Conservation (phyloP, 2,329 filamentous ascomycete genomes). For the Blastomyces gilchristii region DNA sequence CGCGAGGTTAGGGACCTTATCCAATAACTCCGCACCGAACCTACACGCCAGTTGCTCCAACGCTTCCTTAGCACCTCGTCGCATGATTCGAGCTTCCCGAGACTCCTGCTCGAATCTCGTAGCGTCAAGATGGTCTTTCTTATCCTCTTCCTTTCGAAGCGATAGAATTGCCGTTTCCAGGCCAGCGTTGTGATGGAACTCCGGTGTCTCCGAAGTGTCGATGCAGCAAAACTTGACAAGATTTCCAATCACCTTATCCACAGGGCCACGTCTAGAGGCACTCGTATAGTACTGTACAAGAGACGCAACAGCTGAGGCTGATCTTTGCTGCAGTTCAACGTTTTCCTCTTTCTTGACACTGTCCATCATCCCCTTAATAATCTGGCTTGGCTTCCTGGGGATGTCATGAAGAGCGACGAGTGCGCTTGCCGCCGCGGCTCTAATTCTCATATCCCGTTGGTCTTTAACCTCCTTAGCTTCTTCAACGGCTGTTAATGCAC, state of each 20-base stretch:
- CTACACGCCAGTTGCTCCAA: constrained; percentile 73
- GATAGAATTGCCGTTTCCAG: constrained; percentile 78
- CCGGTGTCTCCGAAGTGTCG: constrained; percentile 93
- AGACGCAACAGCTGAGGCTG: constrained; percentile 70
- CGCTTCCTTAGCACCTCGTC: constrained; percentile 87
- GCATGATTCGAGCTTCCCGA: constrained; percentile 76
- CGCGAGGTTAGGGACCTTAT: constrained; percentile 73
- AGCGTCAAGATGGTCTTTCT: constrained; percentile 83
- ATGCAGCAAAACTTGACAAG: constrained; percentile 96
- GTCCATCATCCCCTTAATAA: constrained; percentile 98
- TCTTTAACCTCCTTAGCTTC: constrained; percentile 73
- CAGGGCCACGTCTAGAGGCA: constrained; percentile 68
- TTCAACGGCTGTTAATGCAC: constrained; percentile 60
- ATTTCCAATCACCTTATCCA: constrained; percentile 92
- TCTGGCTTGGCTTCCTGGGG: constrained; percentile 82
- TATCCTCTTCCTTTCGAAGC: constrained; percentile 92
- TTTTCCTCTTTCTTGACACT: constrained; percentile 95
- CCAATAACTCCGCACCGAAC: constrained; percentile 68
- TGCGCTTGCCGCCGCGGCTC: constrained; percentile 75
- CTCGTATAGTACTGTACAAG: constrained; percentile 80
- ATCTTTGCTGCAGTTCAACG: constrained; percentile 73
- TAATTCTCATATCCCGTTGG: constrained; percentile 73
- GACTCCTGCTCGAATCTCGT: constrained; percentile 83
- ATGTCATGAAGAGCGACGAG: constrained; percentile 77
- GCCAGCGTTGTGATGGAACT: constrained; percentile 72